Evolutionary conservation across 2,329 filamentous ascomycete genomes (phyloP).

Genomic region (Calonectria fujianensis): DNA sequence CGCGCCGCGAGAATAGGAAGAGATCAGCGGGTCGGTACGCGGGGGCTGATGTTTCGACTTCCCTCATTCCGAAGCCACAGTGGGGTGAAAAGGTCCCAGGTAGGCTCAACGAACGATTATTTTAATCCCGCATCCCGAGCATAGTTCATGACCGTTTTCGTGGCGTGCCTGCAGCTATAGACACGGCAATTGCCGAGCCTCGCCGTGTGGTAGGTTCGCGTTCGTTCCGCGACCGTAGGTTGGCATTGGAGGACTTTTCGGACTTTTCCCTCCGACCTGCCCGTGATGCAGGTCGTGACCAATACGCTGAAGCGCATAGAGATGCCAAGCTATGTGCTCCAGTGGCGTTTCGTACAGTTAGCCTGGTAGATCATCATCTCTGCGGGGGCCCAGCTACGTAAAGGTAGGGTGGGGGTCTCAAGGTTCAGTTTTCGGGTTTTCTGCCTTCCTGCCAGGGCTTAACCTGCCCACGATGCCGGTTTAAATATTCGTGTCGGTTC

Average conservation of each 20-base stretch:
- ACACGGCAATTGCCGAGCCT: not conserved
- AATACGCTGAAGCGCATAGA: not conserved
- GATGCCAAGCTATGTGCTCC: conserved; percentile 4
- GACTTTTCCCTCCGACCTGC: not conserved
- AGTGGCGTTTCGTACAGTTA: not conserved
- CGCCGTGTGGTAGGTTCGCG: not conserved
- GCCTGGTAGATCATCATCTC: conserved; percentile 12
- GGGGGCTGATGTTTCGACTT: conserved; percentile 9
- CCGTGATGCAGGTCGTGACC: too few relatives aligned
- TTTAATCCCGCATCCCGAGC: conserved; percentile 15
- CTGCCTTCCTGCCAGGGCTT: not conserved
- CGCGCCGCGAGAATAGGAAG: not conserved
- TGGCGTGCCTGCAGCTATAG: not conserved
- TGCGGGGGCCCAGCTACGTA: not conserved
- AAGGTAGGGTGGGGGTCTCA: conserved; percentile 14
- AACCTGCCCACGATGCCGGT: conserved; percentile 11
- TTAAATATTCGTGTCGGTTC: conserved; percentile 1
- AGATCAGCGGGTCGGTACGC: conserved; percentile 8
- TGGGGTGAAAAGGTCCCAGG: conserved; percentile 4
- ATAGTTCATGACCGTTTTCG: not conserved
- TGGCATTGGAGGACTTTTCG: not conserved
- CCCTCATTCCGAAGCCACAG: conserved; percentile 7
- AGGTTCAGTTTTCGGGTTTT: conserved; percentile 7
- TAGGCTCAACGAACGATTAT: not conserved
- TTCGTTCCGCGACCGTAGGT: not conserved